Base-by-base conservation (phyloP, 129 eudicot genomes). In the Dittrichia graveolens region DNA sequence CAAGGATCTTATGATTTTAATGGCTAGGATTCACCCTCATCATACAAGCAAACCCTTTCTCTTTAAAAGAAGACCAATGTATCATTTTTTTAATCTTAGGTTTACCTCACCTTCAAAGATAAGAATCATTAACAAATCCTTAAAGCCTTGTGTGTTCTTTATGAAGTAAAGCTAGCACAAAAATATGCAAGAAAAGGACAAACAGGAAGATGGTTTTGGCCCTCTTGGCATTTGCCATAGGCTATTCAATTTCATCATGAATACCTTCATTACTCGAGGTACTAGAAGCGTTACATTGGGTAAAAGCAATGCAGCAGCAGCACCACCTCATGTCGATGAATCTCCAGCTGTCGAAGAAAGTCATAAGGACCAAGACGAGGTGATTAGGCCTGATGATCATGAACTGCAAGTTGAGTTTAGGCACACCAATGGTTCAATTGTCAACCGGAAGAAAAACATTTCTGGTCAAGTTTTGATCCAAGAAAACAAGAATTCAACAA, bases 141-240 rank as follows among this genome's bases (percentile, higher is more conserved):
- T 78, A 78, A 43, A 78, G 62, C 62, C 77, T 34, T 71, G 59
- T 62, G 65, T 24, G 45, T 61, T 43, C 16, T 78, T 52, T 37
- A 56, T 74, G 41, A 59, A 14, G 34, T 48, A 7, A 45, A 69
- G 40, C 37, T 19, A 55, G 8, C 49, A 48, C 45, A 9, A 47
- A 61, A 45, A 75, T 72, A 76, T 75, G 81, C 65, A 63, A 71
- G 73, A 71, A 71, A 72, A 53, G 57, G 62, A 63, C 7, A 68
- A 40, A 46, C 41, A 64, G 46, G 34, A 47, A 67, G 80, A 59
- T 76, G 80, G 80, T 68, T 58, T 58, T 15, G 72, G 65, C 42
- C 82, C 78, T 53, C 58, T 78, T 14, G 58, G 82, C 73, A 71
- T 78, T 62, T 78, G 82, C 72, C 77, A 71, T 62, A 78, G 72